These are phyloP conservation scores for Yamadazyma taylorii DNA, from an alignment of 1,139 yeast genomes.

Conservation along the genomic window DNA sequence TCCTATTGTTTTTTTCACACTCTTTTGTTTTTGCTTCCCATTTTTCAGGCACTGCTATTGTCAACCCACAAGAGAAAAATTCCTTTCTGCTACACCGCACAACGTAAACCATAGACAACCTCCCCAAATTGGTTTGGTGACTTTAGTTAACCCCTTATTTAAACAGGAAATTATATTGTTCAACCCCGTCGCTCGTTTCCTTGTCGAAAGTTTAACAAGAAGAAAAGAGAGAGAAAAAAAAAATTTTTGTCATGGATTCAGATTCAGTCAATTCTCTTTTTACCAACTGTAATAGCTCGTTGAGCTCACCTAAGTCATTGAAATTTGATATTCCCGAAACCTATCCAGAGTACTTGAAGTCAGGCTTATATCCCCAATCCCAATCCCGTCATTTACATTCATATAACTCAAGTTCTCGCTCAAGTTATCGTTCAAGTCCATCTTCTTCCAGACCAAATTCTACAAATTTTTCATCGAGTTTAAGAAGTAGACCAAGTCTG, in stretches of 20 bases:
- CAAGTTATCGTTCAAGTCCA: not conserved
- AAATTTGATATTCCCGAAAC: constrained; percentile 11
- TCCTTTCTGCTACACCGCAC: too few species aligned
- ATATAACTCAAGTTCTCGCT: not conserved
- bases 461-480: not conserved
- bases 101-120: too few species aligned
- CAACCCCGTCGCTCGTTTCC: too few species aligned
- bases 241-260: not conserved
- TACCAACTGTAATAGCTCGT: constrained; percentile 5
- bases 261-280: constrained; percentile 6
- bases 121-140: too few species aligned
- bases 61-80: not conserved
- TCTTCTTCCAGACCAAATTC: not conserved
- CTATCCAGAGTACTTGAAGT: not conserved
- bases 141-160: too few species aligned
- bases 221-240: not conserved
- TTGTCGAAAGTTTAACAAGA: too few species aligned
- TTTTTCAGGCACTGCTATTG: not conserved
- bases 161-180: too few species aligned
- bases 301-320: constrained; percentile 11
- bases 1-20: not conserved
- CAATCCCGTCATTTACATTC: constrained; percentile 2
- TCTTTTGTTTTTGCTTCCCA: not conserved
- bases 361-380: too few species aligned
- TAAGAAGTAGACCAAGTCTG: not conserved